Evolutionary conservation across 2,329 filamentous ascomycete genomes (phyloP).

Genomic region (Alternaria novae-zelandiae): DNA sequence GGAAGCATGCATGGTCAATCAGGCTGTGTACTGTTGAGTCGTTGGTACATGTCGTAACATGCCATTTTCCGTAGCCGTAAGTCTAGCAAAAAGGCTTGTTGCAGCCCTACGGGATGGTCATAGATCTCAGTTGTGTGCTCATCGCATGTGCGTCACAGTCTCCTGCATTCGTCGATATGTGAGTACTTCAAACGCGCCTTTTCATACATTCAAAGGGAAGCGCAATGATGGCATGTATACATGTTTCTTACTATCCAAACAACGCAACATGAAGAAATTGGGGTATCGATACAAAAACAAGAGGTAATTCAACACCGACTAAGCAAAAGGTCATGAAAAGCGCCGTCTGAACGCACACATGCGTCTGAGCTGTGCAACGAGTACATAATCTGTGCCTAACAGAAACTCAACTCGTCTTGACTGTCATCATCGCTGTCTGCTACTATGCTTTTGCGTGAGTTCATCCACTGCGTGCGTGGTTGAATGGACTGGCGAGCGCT

Average conservation of each 20-base stretch:
- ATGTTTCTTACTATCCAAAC: not conserved
- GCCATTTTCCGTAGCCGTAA: not conserved
- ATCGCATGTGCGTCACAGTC: not conserved
- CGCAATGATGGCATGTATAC: not conserved
- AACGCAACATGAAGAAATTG: not conserved
- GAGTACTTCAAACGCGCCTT: not conserved
- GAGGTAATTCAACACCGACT: not conserved
- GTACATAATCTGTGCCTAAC: constrained; percentile 16
- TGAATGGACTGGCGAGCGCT: not conserved
- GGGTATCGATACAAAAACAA: not conserved
- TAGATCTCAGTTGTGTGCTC: not conserved
- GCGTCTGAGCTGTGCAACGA: not conserved
- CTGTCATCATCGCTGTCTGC: constrained; percentile 25
- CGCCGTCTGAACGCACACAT: not conserved
- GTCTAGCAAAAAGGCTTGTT: not conserved
- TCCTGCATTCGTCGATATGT: no score
- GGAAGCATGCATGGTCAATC: not conserved
- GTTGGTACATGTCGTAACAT: not conserved
- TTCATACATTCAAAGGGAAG: not conserved
- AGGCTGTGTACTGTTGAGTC: not conserved
- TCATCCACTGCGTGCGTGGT: constrained; percentile 18
- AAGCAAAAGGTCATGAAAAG: not conserved
- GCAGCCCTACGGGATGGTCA: not conserved
- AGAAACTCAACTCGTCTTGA: constrained; percentile 45
- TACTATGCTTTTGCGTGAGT: not conserved